Evolutionary conservation across 1,284 basidiomycete genomes (phyloP).

Genomic region (Omphalotus olearius): DNA sequence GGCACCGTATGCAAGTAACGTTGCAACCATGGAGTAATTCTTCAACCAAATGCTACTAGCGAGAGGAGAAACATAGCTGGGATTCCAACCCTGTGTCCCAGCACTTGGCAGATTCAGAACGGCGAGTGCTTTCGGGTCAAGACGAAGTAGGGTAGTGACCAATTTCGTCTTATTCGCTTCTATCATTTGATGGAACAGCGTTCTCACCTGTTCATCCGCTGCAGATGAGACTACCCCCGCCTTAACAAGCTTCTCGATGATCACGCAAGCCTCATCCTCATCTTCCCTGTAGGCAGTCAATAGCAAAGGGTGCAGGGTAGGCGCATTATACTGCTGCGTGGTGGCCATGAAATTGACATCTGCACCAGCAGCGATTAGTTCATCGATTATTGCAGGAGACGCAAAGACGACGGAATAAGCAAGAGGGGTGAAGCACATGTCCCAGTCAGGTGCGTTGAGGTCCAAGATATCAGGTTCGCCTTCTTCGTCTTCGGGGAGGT

Average conservation of each 20-base stretch:
- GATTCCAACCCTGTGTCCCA: slow-evolving; percentile 14
- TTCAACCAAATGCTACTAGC: slow-evolving; percentile 29
- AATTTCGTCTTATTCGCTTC: slow-evolving; percentile 34
- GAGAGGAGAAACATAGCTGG: slow-evolving; percentile 29
- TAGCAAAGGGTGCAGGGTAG: slow-evolving; percentile 41
- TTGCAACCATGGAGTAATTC: slow-evolving; percentile 33
- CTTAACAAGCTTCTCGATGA: slow-evolving; percentile 42
- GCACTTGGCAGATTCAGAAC: slow-evolving; percentile 41
- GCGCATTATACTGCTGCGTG: slow-evolving; percentile 19
- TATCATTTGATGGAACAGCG: slow-evolving; percentile 47
- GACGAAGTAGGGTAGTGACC: slow-evolving; percentile 39
- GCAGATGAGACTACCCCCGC: slow-evolving; percentile 46
- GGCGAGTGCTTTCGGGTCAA: slow-evolving; percentile 42
- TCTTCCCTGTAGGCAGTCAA: slow-evolving; percentile 44
- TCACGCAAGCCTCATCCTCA: slow-evolving; percentile 34
- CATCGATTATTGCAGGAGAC: slow-evolving; percentile 38
- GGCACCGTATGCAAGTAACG: slow-evolving; percentile 38
- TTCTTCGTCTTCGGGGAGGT: slow-evolving; percentile 19
- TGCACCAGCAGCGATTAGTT: slow-evolving; percentile 44
- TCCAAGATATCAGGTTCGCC: slow-evolving; percentile 36
- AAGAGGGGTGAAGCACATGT: slow-evolving; percentile 49
- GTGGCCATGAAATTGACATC: slow-evolving; percentile 31
- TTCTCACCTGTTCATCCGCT: slow-evolving; percentile 39
- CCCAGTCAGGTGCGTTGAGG: slow-evolving; percentile 52
- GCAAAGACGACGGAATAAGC: slow-evolving; percentile 46